Base-by-base conservation (phyloP, 2,329 filamentous ascomycete species). In the Cryphonectria radicalis region DNA sequence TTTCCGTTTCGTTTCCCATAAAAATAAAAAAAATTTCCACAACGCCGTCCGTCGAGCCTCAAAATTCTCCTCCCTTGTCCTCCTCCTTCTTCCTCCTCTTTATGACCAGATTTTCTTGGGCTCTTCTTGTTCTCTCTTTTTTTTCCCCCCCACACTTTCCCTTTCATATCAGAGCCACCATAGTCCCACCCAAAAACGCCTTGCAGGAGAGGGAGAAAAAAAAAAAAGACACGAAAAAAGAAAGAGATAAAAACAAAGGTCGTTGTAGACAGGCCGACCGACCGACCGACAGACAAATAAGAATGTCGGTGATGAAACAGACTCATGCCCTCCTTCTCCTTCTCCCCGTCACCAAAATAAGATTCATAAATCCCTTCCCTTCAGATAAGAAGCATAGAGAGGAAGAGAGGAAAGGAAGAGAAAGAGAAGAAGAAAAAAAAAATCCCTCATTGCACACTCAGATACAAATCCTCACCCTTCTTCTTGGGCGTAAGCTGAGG, bases 401-500 rank as follows among this genome's bases (percentile, higher is more conserved):
- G 43, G 43, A 13, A 22, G 43, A 13, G 43, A 8, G 19, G 14
- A 1, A 17, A 14, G 13, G 17, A 19, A 46, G 13, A 6, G 43
- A 22, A 46, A 46, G 13, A 32, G 6, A 46, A 10, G 22, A 46
- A 3, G 22, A 17, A 7, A 22, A 46, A 22, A 22, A 46, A 1
- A 4, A 37, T n/a, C 22, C 6, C 42, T 78, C 74, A 89, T 72
- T 85, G 83, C 73, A 90, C 87, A 74, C 86, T 86, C 75, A 90
- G 76, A 74, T 87, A 91, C 72, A 93, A 77, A 77, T 93, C 90
- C 37, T 91, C 88, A 0, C 91, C 91, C 65, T 89, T 84, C 72
- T 90, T 82, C 70, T 89, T 90, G 3, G 91, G 91, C 63, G 91
- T 93, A 75, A 93, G 76, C 74, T 85, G 87, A 3, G 90, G 90